A percentile compares a stretch with the other conserved stretches of the same genome.
These are phyloP conservation scores for Albugo candida DNA, from an alignment of 352 stramenopile species.

Conservation along the genomic window DNA sequence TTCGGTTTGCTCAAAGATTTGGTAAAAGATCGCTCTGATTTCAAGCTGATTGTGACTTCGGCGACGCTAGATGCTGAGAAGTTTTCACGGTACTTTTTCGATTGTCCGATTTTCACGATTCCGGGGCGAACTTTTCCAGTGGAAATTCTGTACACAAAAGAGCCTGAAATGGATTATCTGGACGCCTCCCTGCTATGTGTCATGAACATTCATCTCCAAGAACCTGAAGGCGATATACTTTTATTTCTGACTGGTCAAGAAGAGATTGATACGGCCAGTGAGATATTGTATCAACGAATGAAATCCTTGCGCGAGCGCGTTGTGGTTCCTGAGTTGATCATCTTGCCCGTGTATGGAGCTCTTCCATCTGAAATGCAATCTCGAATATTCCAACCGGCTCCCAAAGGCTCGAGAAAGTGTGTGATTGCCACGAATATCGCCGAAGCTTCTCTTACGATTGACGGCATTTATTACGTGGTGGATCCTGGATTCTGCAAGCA, in stretches of 20 bases:
- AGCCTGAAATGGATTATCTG: slow-evolving; percentile 96
- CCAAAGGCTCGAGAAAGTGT: slow-evolving; percentile 90
- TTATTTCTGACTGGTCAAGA: slow-evolving; percentile 98
- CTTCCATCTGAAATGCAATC: slow-evolving; percentile 98
- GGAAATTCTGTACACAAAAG: slow-evolving; percentile 97
- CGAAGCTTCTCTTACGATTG: slow-evolving; percentile 98
- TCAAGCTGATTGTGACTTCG: slow-evolving; percentile 83
- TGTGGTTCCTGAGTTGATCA: slow-evolving; percentile 93
- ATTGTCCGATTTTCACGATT: slow-evolving; percentile 98
- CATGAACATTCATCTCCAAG: slow-evolving; percentile 98
- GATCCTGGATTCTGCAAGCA: slow-evolving; percentile 95
- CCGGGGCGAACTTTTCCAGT: slow-evolving; percentile 95
- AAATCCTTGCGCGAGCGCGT: slow-evolving; percentile 87
- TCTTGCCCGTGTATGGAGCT: slow-evolving; percentile 95
- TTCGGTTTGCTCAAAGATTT: slow-evolving; percentile 91
- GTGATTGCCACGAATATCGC: slow-evolving; percentile 99
- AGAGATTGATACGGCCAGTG: slow-evolving; percentile 97
- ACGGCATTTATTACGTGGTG: slow-evolving; percentile 92
- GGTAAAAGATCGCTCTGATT: slow-evolving; percentile 59
- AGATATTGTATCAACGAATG: slow-evolving; percentile 96
- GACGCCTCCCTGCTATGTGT: slow-evolving; percentile 95
- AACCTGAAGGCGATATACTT: slow-evolving; percentile 96
- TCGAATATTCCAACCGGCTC: slow-evolving; percentile 96
- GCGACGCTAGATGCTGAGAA: slow-evolving; percentile 97
- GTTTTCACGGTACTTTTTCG: slow-evolving; percentile 95